Evolutionary conservation across 2,329 filamentous ascomycete species (phyloP).

Genomic region (Phyllosticta citriasiana): DNA sequence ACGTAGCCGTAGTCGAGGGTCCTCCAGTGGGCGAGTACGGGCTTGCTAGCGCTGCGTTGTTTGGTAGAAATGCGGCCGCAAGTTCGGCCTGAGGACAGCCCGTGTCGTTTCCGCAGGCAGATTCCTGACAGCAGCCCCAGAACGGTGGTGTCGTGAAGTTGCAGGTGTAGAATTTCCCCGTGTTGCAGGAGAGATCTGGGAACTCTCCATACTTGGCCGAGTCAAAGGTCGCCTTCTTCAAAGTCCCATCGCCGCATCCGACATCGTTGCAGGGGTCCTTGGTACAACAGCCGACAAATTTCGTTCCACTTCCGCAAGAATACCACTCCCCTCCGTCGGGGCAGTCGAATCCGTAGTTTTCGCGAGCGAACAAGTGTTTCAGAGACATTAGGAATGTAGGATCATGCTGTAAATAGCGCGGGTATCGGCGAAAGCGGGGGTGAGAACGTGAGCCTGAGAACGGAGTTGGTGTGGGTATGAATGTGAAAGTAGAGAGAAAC

Average conservation of each 20-base stretch:
- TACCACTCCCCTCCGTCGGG: conserved; percentile 26
- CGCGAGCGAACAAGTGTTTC: conserved; percentile 5
- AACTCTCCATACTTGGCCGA: conserved; percentile 21
- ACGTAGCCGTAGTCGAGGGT: not conserved
- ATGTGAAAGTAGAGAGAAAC: not conserved
- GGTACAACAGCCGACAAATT: conserved; percentile 34
- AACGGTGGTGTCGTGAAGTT: conserved; percentile 19
- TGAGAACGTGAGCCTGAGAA: not conserved
- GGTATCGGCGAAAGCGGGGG: not conserved
- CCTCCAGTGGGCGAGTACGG: conserved; percentile 13
- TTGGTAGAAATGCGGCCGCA: conserved; percentile 17
- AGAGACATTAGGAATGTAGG: not conserved
- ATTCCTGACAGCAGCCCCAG: conserved; percentile 29
- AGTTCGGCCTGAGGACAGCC: conserved; percentile 23
- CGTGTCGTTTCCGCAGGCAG: conserved; percentile 21
- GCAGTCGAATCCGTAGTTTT: conserved; percentile 23
- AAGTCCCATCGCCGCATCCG: conserved; percentile 26
- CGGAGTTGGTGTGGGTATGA: not conserved
- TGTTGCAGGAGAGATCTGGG: conserved; percentile 24
- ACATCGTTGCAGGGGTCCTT: conserved; percentile 25
- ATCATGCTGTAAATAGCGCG: not conserved
- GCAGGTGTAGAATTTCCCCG: conserved; percentile 28
- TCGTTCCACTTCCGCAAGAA: conserved; percentile 21
- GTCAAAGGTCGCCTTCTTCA: conserved; percentile 26
- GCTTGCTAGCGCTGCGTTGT: conserved; percentile 15